phyloP scores from a whole-genome alignment of 345 rosid species.

The Aquilaria malaccensis region DNA sequence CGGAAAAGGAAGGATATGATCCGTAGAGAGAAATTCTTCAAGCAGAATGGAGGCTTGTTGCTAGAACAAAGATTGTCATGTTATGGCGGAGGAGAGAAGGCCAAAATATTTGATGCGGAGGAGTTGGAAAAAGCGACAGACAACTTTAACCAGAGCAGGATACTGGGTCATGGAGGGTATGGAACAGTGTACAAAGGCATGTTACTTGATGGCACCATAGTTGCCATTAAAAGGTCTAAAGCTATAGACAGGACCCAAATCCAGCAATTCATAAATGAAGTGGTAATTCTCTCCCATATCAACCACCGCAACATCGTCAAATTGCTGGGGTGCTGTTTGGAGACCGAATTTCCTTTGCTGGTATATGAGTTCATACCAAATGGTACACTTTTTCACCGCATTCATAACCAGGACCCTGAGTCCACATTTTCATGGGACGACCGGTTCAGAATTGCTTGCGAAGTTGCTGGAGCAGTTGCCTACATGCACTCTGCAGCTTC shows the following conservation, averaged over 20 bases:
- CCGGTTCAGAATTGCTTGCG: conserved; percentile 23
- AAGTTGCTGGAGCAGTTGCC: conserved; percentile 24
- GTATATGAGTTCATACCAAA: conserved; percentile 20
- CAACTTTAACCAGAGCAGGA: conserved; percentile 17
- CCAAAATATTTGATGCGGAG: conserved; percentile 15
- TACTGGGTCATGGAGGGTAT: conserved; percentile 24
- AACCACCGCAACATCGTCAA: conserved; percentile 26
- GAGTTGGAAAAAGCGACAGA: conserved; percentile 22
- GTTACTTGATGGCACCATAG: conserved; percentile 18
- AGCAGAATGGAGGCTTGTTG: conserved; percentile 20
- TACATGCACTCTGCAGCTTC: conserved; percentile 28
- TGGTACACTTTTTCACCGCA: conserved; percentile 21
- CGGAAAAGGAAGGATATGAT: conserved; percentile 5
- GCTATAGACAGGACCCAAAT: conserved; percentile 15
- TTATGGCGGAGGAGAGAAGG: conserved; percentile 6
- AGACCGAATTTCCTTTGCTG: conserved; percentile 19
- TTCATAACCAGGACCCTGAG: background rate
- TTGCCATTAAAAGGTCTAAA: conserved; percentile 23
- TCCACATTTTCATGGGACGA: conserved; percentile 18
- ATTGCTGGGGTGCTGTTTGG: conserved; percentile 18
- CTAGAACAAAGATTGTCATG: conserved; percentile 14
- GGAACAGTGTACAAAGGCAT: conserved; percentile 21
- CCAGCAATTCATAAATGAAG: conserved; percentile 23
- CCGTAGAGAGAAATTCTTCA: conserved; percentile 11
- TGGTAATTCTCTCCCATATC: conserved; percentile 22